Base-by-base conservation (phyloP, 768 basidiomycete species). In the Termitomyces sp. region DNA sequence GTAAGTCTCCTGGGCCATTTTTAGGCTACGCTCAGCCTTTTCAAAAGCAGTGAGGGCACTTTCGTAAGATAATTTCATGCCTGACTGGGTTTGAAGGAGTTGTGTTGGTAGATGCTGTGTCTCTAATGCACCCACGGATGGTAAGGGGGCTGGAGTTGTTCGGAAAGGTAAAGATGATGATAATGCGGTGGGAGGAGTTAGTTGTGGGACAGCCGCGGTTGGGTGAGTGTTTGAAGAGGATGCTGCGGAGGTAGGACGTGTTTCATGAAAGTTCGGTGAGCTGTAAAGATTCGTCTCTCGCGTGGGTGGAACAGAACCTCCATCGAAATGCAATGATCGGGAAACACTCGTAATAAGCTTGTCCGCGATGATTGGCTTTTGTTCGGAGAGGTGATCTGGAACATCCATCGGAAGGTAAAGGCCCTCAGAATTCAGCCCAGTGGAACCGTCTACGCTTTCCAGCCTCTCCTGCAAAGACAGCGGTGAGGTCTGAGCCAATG, bases 391-490 rank as follows among this genome's bases (percentile, higher is more conserved):
- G 14, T 46, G 25, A n/a, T 53, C 51, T 34, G 19, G 27, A 21
- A 35, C 8, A 23, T 53, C 46, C 53, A 46, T 41, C 16, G 47
- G 48, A 53, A 50, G 27, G n/a, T 48, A 53, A 21, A 44, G 38
- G 34, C 23, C 29, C 17, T 29, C 45, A 17, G 21, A 31, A 27
- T 7, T 23, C 3, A 37, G 23, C 16, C 14, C 23, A 29, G 43
- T 47, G 19, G 40, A 14, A 17, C 41, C 23, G 27, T 25, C 23
- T 27, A 41, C 29, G 43, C n/a, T 53, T 25, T 59, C 44, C 7
- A 51, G 42, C 52, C 52, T 61, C 35, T 47, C 48, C 23, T 50
- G 46, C 40, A 37, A 61, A 27, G 56, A 52, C 16, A 53, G 51
- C 14, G 38, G 44, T 43, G 45, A 21, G 7, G 44, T 23, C 8